Percentiles rank a stretch among this genome's conserved stretches.
Conservation (phyloP, 106 monocot species). For the Dendrobium catenatum region DNA sequence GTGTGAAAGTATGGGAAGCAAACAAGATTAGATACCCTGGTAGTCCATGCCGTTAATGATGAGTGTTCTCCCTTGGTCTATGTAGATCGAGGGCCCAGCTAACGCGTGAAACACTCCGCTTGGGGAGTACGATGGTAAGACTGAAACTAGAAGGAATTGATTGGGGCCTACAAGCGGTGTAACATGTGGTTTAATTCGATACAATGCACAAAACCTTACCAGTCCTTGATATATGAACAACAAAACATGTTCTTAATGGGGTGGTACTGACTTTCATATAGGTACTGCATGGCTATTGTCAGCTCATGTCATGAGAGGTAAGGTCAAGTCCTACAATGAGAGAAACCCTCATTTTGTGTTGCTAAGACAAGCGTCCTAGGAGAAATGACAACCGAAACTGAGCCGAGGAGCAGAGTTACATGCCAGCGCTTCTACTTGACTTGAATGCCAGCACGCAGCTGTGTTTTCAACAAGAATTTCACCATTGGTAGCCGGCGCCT, state of each 20-base stretch:
- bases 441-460: too few relatives aligned
- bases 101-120: slow-evolving; percentile 3
- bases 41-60: slow-evolving; percentile 19
- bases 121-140: not conserved
- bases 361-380: not conserved
- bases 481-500: too few relatives aligned
- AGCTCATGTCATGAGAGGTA: slow-evolving; percentile 7
- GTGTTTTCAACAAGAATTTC: too few relatives aligned
- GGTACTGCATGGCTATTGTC: slow-evolving; percentile 2
- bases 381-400: not conserved
- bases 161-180: too few relatives aligned
- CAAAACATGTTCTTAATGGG: not conserved
- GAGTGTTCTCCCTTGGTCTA: slow-evolving; percentile 7
- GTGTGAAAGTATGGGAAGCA: slow-evolving; percentile 25
- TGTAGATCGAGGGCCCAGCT: not conserved
- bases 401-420: not conserved
- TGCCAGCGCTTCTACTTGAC: too few relatives aligned
- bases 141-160: not conserved
- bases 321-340: not conserved
- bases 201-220: too few relatives aligned
- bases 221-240: not conserved
- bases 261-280: slow-evolving; percentile 14
- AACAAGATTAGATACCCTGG: slow-evolving; percentile 25
- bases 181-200: too few relatives aligned
- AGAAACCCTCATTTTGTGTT: slow-evolving; percentile 3